phyloP scores from a whole-genome alignment of 345 rosid species.

The Citrus unshiu region DNA sequence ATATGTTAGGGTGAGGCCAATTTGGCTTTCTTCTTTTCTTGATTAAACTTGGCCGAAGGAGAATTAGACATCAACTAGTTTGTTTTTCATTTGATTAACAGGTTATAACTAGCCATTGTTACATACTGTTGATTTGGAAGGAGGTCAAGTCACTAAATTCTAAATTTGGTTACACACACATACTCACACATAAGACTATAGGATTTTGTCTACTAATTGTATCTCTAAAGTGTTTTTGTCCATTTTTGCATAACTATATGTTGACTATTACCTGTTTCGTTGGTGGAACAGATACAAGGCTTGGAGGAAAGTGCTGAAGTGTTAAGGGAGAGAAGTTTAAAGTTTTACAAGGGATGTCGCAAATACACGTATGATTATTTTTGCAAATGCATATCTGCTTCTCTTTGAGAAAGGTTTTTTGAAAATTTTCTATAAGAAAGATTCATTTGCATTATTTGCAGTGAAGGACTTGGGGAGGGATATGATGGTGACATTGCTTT shows the following conservation, averaged over 20 bases:
- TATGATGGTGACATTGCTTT: constrained; percentile 96
- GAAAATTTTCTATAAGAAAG: background rate
- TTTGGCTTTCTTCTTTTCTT: background rate
- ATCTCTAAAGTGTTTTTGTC: background rate
- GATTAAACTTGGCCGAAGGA: background rate
- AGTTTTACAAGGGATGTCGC: constrained; percentile 92
- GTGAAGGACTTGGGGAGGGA: constrained; percentile 98
- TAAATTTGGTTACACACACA: background rate
- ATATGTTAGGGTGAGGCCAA: background rate
- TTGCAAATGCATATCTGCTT: background rate
- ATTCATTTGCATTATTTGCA: constrained; percentile 31
- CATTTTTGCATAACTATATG: background rate
- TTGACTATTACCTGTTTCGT: constrained; percentile 10
- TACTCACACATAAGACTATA: no score
- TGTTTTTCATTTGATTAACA: background rate
- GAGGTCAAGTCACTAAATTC: background rate
- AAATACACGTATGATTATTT: constrained; percentile 80
- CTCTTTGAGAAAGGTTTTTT: background rate
- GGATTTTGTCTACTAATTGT: background rate
- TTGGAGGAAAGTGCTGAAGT: constrained; percentile 86
- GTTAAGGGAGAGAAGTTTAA: constrained; percentile 88
- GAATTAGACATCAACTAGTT: background rate
- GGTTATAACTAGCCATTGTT: background rate
- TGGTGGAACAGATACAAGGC: constrained; percentile 71
- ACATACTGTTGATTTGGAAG: background rate